These are phyloP conservation scores for Tolypocladium pustulatum DNA, from an alignment of 2,329 filamentous ascomycete species.

Conservation along the genomic window DNA sequence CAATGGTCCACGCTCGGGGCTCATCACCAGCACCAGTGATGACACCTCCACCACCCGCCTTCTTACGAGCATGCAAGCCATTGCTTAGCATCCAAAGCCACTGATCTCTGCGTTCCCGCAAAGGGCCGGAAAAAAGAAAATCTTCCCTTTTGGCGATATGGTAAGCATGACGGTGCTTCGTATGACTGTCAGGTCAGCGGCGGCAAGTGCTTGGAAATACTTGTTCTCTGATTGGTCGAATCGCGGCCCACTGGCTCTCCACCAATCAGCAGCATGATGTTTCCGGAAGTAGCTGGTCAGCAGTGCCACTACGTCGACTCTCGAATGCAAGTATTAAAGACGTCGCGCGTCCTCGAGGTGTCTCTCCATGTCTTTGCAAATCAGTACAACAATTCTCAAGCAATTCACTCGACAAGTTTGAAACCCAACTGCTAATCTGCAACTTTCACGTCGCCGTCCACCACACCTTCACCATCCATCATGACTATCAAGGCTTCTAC, in stretches of 20 bases:
- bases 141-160: background rate
- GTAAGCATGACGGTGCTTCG: background rate
- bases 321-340: slow-evolving; percentile 7
- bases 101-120: background rate
- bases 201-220: slow-evolving; percentile 8
- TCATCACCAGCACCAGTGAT: background rate
- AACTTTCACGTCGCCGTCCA: background rate
- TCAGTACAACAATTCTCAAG: background rate
- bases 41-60: background rate
- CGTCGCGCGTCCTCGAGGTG: background rate
- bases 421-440: background rate
- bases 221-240: slow-evolving; percentile 3
- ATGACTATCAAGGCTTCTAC: slow-evolving; percentile 33
- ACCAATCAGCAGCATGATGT: slow-evolving; percentile 6
- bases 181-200: background rate
- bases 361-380: background rate
- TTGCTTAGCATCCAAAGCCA: too few relatives aligned
- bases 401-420: background rate
- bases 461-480: slow-evolving; percentile 8
- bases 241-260: background rate
- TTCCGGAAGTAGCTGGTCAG: slow-evolving; percentile 1
- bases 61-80: background rate
- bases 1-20: background rate
- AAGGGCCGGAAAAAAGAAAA: background rate
- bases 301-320: background rate